These are phyloP conservation scores for Gaertneriomyces sp. DNA, from an alignment of 192 early-diverging fungal genomes.

Conservation along the genomic window DNA sequence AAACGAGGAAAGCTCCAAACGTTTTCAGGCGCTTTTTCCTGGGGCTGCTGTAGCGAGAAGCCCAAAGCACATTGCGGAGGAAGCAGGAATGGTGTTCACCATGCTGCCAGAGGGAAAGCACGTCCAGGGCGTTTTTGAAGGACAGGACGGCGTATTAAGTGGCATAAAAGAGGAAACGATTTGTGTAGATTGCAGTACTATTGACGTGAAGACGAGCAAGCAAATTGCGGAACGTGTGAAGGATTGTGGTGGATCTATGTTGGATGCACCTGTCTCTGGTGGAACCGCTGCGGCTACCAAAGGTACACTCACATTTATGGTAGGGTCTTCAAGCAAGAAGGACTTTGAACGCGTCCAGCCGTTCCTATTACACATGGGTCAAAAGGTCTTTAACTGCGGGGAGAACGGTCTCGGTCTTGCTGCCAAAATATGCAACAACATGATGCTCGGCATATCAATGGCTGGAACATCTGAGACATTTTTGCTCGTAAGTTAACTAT, in stretches of 20 bases:
- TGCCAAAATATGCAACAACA: slow-evolving; percentile 97
- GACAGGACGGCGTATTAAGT: slow-evolving; percentile 59
- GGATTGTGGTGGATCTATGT: slow-evolving; percentile 54
- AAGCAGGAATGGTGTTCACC: slow-evolving; percentile 73
- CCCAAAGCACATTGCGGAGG: slow-evolving; percentile 68
- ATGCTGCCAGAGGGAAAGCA: slow-evolving; percentile 86
- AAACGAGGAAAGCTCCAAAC: slow-evolving; percentile 49
- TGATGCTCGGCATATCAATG: slow-evolving; percentile 93
- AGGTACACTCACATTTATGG: slow-evolving; percentile 96
- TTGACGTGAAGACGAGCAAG: slow-evolving; percentile 75
- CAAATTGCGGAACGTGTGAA: slow-evolving; percentile 63
- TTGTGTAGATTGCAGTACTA: slow-evolving; percentile 89
- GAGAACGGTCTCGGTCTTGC: slow-evolving; percentile 78
- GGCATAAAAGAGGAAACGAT: slow-evolving; percentile 34
- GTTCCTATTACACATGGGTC: slow-evolving; percentile 68
- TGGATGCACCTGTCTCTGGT: slow-evolving; percentile 95
- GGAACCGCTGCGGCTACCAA: slow-evolving; percentile 83
- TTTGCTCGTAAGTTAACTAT: slow-evolving; percentile 54
- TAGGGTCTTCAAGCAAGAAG: slow-evolving; percentile 59
- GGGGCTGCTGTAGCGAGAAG: slow-evolving; percentile 54
- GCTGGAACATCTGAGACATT: slow-evolving; percentile 87
- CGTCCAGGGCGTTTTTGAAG: slow-evolving; percentile 80
- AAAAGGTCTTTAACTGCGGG: slow-evolving; percentile 86
- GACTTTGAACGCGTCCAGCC: slow-evolving; percentile 64
- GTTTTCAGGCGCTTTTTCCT: slow-evolving; percentile 44